phyloP scores from a whole-genome alignment of 1,284 basidiomycete species.

The Ganoderma meredithae region DNA sequence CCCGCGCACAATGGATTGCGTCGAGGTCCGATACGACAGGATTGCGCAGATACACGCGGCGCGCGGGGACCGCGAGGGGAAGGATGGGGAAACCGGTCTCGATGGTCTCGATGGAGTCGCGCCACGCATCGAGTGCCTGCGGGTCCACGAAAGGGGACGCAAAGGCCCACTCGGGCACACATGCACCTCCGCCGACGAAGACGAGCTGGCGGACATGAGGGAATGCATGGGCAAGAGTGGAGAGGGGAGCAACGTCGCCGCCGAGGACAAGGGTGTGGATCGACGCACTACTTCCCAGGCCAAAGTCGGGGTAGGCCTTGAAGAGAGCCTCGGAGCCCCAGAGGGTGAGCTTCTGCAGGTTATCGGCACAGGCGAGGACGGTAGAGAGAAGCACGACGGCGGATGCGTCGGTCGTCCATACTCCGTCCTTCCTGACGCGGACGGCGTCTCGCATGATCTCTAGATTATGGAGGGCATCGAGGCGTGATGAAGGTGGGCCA shows the following conservation, averaged over 20 bases:
- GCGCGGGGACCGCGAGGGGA: constrained; percentile 26
- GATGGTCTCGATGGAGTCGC: constrained; percentile 20
- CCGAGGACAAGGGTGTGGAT: constrained; percentile 32
- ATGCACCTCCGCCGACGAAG: constrained; percentile 29
- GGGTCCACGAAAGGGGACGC: constrained; percentile 14
- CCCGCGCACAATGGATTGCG: constrained; percentile 23
- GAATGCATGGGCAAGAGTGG: constrained; percentile 30
- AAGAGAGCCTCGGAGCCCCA: constrained; percentile 34
- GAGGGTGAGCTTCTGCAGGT: constrained; percentile 31
- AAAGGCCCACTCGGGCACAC: constrained; percentile 27
- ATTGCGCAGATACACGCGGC: constrained; percentile 27
- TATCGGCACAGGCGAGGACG: constrained; percentile 24
- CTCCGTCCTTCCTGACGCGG: constrained; percentile 24
- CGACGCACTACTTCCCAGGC: constrained; percentile 20
- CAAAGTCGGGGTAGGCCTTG: constrained; percentile 28
- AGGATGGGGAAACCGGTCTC: constrained; percentile 28
- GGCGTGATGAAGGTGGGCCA: constrained; percentile 23
- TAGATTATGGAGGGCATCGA: constrained; percentile 25
- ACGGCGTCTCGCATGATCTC: constrained; percentile 33
- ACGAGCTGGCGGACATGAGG: constrained; percentile 29
- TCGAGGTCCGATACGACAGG: constrained; percentile 26
- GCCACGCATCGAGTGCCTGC: constrained; percentile 22
- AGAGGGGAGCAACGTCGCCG: constrained; percentile 29
- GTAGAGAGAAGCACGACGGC: constrained; percentile 26
- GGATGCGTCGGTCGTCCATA: constrained; percentile 24